These are phyloP conservation scores for Paecilomyces fulvus DNA, from an alignment of 2,329 filamentous ascomycete species.

Conservation along the genomic window DNA sequence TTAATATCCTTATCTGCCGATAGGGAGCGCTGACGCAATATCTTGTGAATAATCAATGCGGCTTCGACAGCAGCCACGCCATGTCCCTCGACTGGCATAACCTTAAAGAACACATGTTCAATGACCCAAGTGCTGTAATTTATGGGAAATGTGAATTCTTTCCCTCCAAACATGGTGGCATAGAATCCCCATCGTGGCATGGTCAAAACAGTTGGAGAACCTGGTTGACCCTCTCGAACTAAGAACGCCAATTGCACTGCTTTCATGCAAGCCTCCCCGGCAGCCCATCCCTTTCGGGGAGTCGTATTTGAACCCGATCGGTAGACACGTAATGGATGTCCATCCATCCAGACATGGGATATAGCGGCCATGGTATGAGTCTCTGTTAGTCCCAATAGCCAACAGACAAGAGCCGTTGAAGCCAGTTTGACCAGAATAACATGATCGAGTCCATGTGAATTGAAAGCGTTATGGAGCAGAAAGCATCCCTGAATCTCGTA, in stretches of 20 bases:
- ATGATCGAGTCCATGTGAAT: slow-evolving; percentile 25
- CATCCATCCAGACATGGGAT: slow-evolving; percentile 26
- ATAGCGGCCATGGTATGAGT: slow-evolving; percentile 19
- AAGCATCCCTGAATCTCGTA: slow-evolving; percentile 30
- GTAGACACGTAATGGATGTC: slow-evolving; percentile 19
- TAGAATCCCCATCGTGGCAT: slow-evolving; percentile 30
- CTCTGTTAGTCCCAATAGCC: slow-evolving; percentile 20
- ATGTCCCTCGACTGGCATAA: slow-evolving; percentile 26
- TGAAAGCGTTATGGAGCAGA: slow-evolving; percentile 23
- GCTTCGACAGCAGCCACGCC: slow-evolving; percentile 26
- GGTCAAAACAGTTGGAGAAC: slow-evolving; percentile 21
- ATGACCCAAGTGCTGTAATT: slow-evolving; percentile 15
- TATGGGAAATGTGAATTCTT: slow-evolving; percentile 10
- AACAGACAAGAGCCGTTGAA: slow-evolving; percentile 24
- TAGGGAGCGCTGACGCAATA: slow-evolving; percentile 8
- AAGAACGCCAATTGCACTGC: slow-evolving; percentile 32
- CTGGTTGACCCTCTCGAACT: slow-evolving; percentile 17
- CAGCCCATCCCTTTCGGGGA: slow-evolving; percentile 30
- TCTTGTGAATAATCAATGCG: slow-evolving; percentile 10
- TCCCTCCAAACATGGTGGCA: slow-evolving; percentile 12
- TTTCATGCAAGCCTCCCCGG: slow-evolving; percentile 32
- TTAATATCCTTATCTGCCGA: slow-evolving; percentile 12
- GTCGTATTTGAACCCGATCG: slow-evolving; percentile 20
- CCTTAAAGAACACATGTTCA: slow-evolving; percentile 17
- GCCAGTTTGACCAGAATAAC: slow-evolving; percentile 28